These are phyloP conservation scores for Leccinum olivaceopallidum DNA, from an alignment of 768 basidiomycete species.

Conservation along the genomic window DNA sequence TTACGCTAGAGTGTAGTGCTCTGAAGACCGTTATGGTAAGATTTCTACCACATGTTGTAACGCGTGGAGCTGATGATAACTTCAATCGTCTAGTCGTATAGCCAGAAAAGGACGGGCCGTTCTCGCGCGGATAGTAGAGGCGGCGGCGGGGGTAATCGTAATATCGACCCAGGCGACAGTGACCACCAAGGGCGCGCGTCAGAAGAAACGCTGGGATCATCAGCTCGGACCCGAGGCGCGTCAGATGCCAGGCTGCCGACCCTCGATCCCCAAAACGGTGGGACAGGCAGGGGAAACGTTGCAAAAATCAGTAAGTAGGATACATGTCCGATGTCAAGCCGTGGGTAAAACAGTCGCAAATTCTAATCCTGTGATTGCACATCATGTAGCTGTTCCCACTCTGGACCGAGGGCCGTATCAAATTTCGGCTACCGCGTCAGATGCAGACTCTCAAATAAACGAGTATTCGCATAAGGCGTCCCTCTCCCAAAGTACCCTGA, in stretches of 20 bases:
- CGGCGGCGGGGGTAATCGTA: slow-evolving; percentile 41
- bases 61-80: slow-evolving; percentile 16
- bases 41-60: slow-evolving; percentile 4
- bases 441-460: slow-evolving; percentile 16
- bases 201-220: slow-evolving; percentile 35
- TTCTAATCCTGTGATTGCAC: slow-evolving; percentile 26
- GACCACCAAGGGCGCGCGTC: slow-evolving; percentile 36
- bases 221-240: slow-evolving; percentile 58
- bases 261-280: slow-evolving; percentile 29
- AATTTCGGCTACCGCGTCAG: slow-evolving; percentile 11
- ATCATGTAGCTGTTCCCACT: slow-evolving; percentile 24
- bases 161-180: slow-evolving; percentile 37
- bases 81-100: slow-evolving; percentile 59
- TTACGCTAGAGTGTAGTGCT: slow-evolving; percentile 45
- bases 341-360: slow-evolving; percentile 23
- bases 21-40: slow-evolving; percentile 83
- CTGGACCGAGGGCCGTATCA: slow-evolving; percentile 19
- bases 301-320: slow-evolving; percentile 32
- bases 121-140: slow-evolving; percentile 49
- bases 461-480: slow-evolving; percentile 25
- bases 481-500: slow-evolving; percentile 29
- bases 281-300: slow-evolving; percentile 20
- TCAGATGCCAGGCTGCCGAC: slow-evolving; percentile 56
- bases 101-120: slow-evolving; percentile 66
- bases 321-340: slow-evolving; percentile 10